Conservation (phyloP, 129 eudicot genomes). For the Chrysanthemum lavandulifolium region DNA sequence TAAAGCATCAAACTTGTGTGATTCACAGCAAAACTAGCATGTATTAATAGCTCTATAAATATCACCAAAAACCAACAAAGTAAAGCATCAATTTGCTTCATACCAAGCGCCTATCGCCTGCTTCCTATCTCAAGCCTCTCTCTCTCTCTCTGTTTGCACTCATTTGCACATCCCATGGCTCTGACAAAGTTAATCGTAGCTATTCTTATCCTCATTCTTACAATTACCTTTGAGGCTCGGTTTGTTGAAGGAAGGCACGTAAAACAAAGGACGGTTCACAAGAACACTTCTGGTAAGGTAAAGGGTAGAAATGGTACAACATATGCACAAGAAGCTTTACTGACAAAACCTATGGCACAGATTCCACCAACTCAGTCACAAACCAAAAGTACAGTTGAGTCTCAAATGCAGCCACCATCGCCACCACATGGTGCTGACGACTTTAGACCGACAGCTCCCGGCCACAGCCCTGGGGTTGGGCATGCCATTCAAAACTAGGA, state of each 20-base stretch:
- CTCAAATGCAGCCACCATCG: conserved; percentile 27
- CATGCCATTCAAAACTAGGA: conserved; percentile 47
- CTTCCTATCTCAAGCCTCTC: background rate
- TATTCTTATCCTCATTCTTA: conserved; percentile 36
- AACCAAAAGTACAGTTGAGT: conserved; percentile 12
- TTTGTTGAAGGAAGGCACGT: conserved; percentile 44
- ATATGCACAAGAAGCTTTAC: conserved; percentile 34
- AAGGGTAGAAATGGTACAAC: conserved; percentile 8
- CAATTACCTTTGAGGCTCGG: conserved; percentile 30
- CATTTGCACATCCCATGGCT: conserved; percentile 35
- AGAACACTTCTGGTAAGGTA: conserved; percentile 13
- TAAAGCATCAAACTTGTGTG: conserved; percentile 25
- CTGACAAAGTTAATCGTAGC: conserved; percentile 35
- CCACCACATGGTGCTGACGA: conserved; percentile 49
- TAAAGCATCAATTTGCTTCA: conserved; percentile 19
- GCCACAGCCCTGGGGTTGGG: conserved; percentile 81
- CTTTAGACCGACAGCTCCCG: conserved; percentile 73
- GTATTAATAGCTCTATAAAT: conserved; percentile 19
- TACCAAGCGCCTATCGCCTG: conserved; percentile 1
- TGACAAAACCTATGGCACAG: conserved; percentile 31
- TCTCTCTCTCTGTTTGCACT: background rate
- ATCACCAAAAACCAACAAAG: conserved; percentile 9
- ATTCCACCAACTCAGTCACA: conserved; percentile 28
- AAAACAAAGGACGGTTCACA: conserved; percentile 21
- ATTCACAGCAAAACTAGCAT: conserved; percentile 27